Evolutionary conservation across 306 rosid species (phyloP).

Genomic region (cucumber (Cucumis sativus)): Cucumber_9930_V3 NC_026656.2:20067001-20067500

Average conservation of each 20-base stretch:
- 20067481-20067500: slow-evolving; percentile 95
- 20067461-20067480: slow-evolving; percentile 80
- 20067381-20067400: slow-evolving; percentile 90
- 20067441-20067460: slow-evolving; percentile 95
- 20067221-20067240: slow-evolving; percentile 13
- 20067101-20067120: slow-evolving; percentile 2
- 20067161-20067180: background rate
- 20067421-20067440: slow-evolving; percentile 98
- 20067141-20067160: background rate
- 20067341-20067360: slow-evolving; percentile 11
- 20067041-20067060: slow-evolving; percentile 5
- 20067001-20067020: background rate
- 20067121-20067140: slow-evolving; percentile 1
- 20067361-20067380: slow-evolving; percentile 71
- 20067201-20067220: slow-evolving; percentile 28
- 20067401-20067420: slow-evolving; percentile 77
- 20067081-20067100: slow-evolving; percentile 9
- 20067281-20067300: slow-evolving; percentile 37
- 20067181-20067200: background rate
- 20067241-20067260: slow-evolving; percentile 20
- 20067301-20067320: slow-evolving; percentile 27
- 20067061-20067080: slow-evolving; percentile 6
- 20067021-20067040: background rate
- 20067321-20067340: slow-evolving; percentile 17
- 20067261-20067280: slow-evolving; percentile 21